Evolutionary conservation across 306 rosid species (phyloP), one percentile per base, ranked within the genome.

Genomic region (Hylodesmum podocarpum): DNA sequence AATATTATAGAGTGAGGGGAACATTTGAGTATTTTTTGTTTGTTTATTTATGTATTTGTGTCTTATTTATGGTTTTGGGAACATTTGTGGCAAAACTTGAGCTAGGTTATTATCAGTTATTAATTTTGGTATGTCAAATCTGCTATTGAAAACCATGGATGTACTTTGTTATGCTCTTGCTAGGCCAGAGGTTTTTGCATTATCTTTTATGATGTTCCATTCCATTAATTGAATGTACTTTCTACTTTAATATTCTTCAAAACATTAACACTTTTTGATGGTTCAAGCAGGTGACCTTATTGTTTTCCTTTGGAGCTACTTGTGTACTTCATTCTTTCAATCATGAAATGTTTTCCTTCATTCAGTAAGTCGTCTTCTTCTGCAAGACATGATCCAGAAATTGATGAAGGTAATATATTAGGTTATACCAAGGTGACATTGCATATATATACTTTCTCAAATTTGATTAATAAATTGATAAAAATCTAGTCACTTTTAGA

Each of bases 261-360:
- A 65, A 77, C 3, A 0, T 41, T 85, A 29, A 79, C 73, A 82
- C 43, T 61, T 71, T 79, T 70, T 70, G n/a, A 33, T 84, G 84
- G 21, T 82, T 86, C 68, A 66, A 65, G 61, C 76, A 86, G 89
- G 82, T 86, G 84, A 85, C 73, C 75, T 78, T 68, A 84, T 83
- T 54, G 44, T 53, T 80, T 78, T 62, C 80, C 53, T 29, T 33
- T 34, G 69, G 36, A 63, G 47, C 19, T 73, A 24, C 66, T 27
- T 68, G 54, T 68, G 54, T 44, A 61, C 64, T 22, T 54, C 73
- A 36, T 71, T 66, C 73, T 31, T 71, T 66, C 78, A 78, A 78
- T 73, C 28, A 94, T 94, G 98, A 62, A 80, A 65, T 94, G 95
- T 80, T 87, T 94, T 55, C 82, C 95, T 68, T 84, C 50, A 40